Base-by-base conservation (phyloP, 2,329 filamentous ascomycete genomes). In the Orbilia quercus region DNA sequence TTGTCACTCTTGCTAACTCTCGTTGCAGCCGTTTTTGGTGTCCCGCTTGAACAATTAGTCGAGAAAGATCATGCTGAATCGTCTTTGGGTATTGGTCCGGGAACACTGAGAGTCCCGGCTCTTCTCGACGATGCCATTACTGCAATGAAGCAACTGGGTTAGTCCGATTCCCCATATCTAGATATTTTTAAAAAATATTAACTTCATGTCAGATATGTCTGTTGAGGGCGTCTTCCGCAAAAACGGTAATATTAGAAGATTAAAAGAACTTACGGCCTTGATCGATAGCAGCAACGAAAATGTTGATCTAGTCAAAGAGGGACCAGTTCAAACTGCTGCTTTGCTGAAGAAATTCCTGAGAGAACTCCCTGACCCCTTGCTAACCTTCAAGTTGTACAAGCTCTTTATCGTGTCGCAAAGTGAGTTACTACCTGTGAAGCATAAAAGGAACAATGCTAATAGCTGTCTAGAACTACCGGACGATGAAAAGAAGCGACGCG, bases 181-280 rank as follows among this genome's bases (percentile, higher is more conserved):
- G n/a, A 11, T 48, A 14, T 20, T 34, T 12, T 20, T 20, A 38
- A 5, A 22, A 2, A 20, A 44, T 14, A 16, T 51, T 65, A 50
- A 72, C 16, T 42, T 16, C 11, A 23, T 36, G 14, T 7, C 55
- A 78, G 95, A 99, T 80, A 92, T 99, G 83, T 98, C 94, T 1
- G 92, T 99, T 0, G 95, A 99, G 81, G 95, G 95, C 78, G 93
- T 99, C 20, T 99, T 99, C 87, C 89, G 95, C 77, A 99, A 99
- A 85, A 99, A 98, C 78, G 95, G 95, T 77, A 99, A 98, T 81
- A 97, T 99, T 82, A 94, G 95, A 81, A 91, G 93, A 77, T 85
- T 97, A 47, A 91, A 91, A 77, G 93, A 96, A 74, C 84, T 96
- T 5, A 89, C 92, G 40, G 91, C 96, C 64, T 85, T 89, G 77